Percentiles rank a stretch among this genome's conserved stretches.
Conservation (phyloP, 768 basidiomycete genomes). For the Porpolomopsis calyptriformis region DNA sequence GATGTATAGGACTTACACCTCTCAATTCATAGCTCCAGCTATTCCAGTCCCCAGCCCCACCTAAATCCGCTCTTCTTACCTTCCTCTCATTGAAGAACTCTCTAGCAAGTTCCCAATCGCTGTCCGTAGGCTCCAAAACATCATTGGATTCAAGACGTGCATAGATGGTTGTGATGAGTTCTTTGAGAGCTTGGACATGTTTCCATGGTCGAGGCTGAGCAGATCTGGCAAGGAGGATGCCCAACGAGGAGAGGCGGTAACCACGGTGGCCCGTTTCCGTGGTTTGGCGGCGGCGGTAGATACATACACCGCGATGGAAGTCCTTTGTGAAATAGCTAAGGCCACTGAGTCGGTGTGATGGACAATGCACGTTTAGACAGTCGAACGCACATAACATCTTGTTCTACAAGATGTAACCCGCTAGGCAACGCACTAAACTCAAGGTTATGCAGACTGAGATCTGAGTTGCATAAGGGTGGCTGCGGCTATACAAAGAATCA, state of each 20-base stretch:
- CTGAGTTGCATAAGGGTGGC: constrained; percentile 23
- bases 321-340: constrained; percentile 65
- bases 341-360: neutral
- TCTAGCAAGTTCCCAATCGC: constrained; percentile 53
- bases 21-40: constrained; percentile 64
- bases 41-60: constrained; percentile 50
- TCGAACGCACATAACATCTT: constrained; percentile 60
- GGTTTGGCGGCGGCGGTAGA: constrained; percentile 62
- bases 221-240: constrained; percentile 59
- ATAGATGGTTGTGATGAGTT: constrained; percentile 46
- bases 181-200: constrained; percentile 55
- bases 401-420: constrained; percentile 69
- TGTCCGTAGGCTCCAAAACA: constrained; percentile 37
- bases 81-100: constrained; percentile 58
- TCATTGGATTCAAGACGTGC: constrained; percentile 37
- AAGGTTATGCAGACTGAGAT: constrained; percentile 54
- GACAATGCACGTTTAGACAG: neutral
- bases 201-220: constrained; percentile 63
- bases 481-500: neutral
- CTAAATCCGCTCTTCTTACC: constrained; percentile 37
- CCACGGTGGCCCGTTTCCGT: constrained; percentile 67
- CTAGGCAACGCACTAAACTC: constrained; percentile 79
- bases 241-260: constrained; percentile 68
- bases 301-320: constrained; percentile 56
- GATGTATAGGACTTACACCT: constrained; percentile 25